These are phyloP conservation scores for Phytopythium montanum DNA, from an alignment of 352 stramenopile genomes.

Conservation along the genomic window DNA sequence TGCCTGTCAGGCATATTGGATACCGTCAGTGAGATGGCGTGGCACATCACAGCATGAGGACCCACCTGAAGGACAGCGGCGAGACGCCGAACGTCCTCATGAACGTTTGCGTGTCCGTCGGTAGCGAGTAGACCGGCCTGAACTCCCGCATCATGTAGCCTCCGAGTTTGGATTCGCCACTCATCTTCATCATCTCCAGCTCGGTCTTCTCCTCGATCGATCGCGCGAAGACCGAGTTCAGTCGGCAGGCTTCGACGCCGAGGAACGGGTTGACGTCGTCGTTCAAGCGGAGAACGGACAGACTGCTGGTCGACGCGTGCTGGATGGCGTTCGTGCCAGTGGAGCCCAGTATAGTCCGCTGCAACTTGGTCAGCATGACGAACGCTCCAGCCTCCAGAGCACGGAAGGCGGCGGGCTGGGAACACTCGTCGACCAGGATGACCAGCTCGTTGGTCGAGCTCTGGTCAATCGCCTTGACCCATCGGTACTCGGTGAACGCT, in stretches of 20 bases:
- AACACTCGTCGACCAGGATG: constrained; percentile 36
- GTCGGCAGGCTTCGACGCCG: constrained; percentile 30
- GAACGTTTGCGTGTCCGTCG: background rate
- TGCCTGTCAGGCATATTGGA: constrained; percentile 14
- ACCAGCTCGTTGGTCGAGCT: constrained; percentile 44
- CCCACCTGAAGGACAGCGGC: constrained; percentile 1
- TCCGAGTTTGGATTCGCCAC: constrained; percentile 20
- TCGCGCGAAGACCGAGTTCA: constrained; percentile 32
- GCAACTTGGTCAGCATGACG: constrained; percentile 57
- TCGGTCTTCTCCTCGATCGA: constrained; percentile 19
- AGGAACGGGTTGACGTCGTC: constrained; percentile 29
- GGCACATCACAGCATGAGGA: background rate
- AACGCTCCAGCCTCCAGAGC: constrained; percentile 42
- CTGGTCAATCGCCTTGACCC: constrained; percentile 62
- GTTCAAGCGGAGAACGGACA: constrained; percentile 36
- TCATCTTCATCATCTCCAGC: constrained; percentile 6
- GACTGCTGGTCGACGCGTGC: constrained; percentile 39
- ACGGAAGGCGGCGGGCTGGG: constrained; percentile 40
- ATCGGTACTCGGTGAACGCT: constrained; percentile 34
- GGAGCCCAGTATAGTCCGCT: constrained; percentile 25
- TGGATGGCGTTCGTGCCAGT: constrained; percentile 17
- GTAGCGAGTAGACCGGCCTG: constrained; percentile 7
- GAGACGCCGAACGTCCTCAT: background rate
- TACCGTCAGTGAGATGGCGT: background rate
- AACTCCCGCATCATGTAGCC: constrained; percentile 25